Evolutionary conservation across 1,284 basidiomycete genomes (phyloP), one percentile per base, ranked within the genome.

Genomic region (Irpex rosettiformis): DNA sequence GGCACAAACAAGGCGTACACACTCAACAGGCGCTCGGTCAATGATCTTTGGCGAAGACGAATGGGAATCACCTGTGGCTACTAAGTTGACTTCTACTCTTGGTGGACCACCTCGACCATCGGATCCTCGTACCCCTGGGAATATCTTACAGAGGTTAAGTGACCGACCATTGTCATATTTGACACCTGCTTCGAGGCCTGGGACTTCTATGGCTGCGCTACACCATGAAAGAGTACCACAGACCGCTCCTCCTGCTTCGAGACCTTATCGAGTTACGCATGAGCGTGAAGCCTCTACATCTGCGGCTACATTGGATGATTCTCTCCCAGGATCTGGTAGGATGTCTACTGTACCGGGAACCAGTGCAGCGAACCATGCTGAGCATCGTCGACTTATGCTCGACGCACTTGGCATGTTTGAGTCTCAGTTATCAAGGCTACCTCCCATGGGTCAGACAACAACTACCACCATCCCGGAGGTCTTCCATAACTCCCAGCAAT

Each of bases 381-480:
- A 91, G 62, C 90, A 91, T 65, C 76, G 81, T 0, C 75, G 79
- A 22, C 72, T 93, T 45, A 83, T 92, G 80, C 67, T 83, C 28
- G 88, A 91, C 37, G 81, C 85, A 4, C 72, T 92, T 11, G 70
- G 75, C 3, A 82, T 88, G 75, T 91, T 93, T 64, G 88, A 91
- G 67, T 74, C 79, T 4, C 79, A 85, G 42, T 71, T 90, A 3
- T 75, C 77, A 13, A 82, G 84, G 56, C 70, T 82, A 28, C 79
- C 78, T 3, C 71, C 72, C 1, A 73, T 76, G 65, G 76, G 75
- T n/a, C 73, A 72, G 51, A 73, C 72, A 1, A 72, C 77, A 51
- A 74, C 76, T 0, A 65, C 72, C 30, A 74, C 76, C 1, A 71
- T 77, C 21, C 76, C 76, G 2, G 87, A 88, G 48, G 69, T 91